Conservation (phyloP, 148 eudicot genomes). For the Agrostemma githago region DNA sequence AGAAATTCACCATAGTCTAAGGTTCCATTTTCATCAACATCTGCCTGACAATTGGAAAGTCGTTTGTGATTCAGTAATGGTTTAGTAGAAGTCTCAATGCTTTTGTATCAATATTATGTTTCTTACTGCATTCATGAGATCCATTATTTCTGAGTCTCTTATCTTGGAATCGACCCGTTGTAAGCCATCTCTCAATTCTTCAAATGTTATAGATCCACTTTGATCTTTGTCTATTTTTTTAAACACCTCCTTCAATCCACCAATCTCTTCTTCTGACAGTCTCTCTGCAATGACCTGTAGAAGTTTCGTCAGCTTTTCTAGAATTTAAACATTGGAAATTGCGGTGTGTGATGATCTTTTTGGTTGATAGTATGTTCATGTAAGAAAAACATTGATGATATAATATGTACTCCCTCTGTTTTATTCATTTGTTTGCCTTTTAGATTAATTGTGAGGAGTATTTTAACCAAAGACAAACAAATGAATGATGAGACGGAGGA, state of each 20-base stretch:
- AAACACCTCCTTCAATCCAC: slow-evolving; percentile 76
- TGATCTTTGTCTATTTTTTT: slow-evolving; percentile 67
- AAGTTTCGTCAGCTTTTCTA: not conserved
- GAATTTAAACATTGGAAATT: not conserved
- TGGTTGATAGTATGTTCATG: not conserved
- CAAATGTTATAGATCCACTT: slow-evolving; percentile 77
- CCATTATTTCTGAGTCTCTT: slow-evolving; percentile 64
- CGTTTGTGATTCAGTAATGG: not conserved
- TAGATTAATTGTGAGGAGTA: too few relatives aligned
- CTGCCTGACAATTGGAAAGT: slow-evolving; percentile 51
- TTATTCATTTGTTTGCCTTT: too few relatives aligned
- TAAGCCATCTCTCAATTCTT: slow-evolving; percentile 72
- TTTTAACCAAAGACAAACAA: too few relatives aligned
- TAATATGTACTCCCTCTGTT: not conserved
- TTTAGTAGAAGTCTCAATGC: slow-evolving; percentile 1
- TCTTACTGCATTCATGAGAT: slow-evolving; percentile 83
- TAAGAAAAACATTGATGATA: not conserved
- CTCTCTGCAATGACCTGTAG: slow-evolving; percentile 81
- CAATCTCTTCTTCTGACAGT: slow-evolving; percentile 92
- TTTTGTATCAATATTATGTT: not conserved
- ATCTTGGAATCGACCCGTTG: slow-evolving; percentile 71
- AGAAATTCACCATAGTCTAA: slow-evolving; percentile 82
- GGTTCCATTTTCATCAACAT: slow-evolving; percentile 75
- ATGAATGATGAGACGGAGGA: too few relatives aligned
- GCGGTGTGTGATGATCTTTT: too few relatives aligned